Conservation (phyloP, 169 alveolate species). For the Plasmodium vinckei region DNA sequence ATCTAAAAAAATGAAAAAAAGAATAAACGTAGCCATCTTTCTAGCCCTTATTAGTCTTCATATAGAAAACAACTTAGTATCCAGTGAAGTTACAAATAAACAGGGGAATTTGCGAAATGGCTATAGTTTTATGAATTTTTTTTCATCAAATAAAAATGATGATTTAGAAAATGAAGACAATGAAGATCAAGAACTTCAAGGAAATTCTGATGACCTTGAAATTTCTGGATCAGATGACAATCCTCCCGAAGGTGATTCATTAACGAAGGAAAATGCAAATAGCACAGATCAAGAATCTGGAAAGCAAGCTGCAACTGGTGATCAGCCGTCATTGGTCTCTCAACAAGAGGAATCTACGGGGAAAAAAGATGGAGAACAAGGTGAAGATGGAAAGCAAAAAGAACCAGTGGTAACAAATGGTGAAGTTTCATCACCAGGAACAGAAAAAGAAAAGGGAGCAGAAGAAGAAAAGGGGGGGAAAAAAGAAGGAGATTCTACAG, state of each 20-base stretch:
- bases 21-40: too few species aligned
- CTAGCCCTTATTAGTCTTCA: too few species aligned
- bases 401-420: not conserved
- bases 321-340: not conserved
- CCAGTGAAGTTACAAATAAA: too few species aligned
- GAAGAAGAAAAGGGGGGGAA: too few species aligned
- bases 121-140: too few species aligned
- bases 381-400: not conserved
- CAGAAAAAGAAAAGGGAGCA: not conserved
- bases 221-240: not conserved
- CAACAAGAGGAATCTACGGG: not conserved
- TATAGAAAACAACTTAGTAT: too few species aligned
- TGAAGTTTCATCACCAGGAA: too few species aligned
- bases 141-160: too few species aligned
- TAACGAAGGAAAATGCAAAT: not conserved
- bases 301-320: not conserved
- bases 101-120: too few species aligned
- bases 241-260: not conserved
- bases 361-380: not conserved
- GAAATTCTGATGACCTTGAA: not conserved
- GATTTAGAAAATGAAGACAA: not conserved
- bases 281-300: not conserved
- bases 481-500: not conserved
- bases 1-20: too few species aligned
- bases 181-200: not conserved